These are phyloP conservation scores for Boletus sp. DNA, from an alignment of 768 basidiomycete species.

Conservation along the genomic window DNA sequence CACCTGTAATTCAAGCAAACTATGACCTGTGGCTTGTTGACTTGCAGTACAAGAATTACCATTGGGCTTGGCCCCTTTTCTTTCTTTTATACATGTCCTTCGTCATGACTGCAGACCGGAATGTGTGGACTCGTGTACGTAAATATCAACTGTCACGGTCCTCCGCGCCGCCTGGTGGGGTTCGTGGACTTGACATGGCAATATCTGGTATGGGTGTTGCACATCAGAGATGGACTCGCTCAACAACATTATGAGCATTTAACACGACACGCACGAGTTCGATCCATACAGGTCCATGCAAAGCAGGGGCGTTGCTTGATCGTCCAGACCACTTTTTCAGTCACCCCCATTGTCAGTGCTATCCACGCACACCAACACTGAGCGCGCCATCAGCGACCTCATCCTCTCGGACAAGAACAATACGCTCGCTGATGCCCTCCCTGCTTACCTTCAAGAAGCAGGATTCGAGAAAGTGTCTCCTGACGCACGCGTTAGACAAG, in stretches of 20 bases:
- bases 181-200: not conserved
- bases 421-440: conserved; percentile 9
- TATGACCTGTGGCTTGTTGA: not conserved
- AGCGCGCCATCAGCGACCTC: conserved; percentile 8
- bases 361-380: conserved; percentile 15
- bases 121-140: not conserved
- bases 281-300: not conserved
- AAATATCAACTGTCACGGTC: not conserved
- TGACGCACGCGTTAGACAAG: conserved; percentile 18
- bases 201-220: not conserved
- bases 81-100: not conserved
- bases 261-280: not conserved
- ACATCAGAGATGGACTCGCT: not conserved
- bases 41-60: not conserved
- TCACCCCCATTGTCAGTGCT: not conserved
- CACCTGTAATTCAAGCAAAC: not conserved
- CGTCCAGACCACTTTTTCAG: not conserved
- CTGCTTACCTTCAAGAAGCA: conserved; percentile 8
- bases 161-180: not conserved
- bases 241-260: not conserved
- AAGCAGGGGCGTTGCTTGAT: not conserved
- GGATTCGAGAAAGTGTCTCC: conserved; percentile 5
- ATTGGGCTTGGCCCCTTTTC: not conserved
- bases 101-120: not conserved
- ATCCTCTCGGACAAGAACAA: conserved; percentile 4